Evolutionary conservation across 2,329 filamentous ascomycete species (phyloP).

Genomic region (Ramularia endophylla): DNA sequence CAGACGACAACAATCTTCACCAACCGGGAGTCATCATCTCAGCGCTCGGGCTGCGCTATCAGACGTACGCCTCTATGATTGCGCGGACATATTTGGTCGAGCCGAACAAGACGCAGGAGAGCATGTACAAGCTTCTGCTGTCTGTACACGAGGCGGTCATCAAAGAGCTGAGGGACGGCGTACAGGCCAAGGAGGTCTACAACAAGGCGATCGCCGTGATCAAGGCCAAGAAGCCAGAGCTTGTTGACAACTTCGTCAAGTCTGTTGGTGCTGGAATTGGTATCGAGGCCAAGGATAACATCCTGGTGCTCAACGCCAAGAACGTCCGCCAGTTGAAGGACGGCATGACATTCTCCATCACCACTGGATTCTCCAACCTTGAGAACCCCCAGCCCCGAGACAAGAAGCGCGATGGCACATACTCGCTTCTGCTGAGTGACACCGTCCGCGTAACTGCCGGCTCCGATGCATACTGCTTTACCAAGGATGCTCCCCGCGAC

Average conservation of each 20-base stretch:
- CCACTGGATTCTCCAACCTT: conserved; percentile 83
- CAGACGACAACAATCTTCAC: conserved; percentile 75
- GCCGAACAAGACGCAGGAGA: conserved; percentile 92
- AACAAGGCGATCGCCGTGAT: conserved; percentile 75
- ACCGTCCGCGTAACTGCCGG: conserved; percentile 76
- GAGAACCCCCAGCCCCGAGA: conserved; percentile 82
- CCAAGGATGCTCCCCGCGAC: conserved; percentile 83
- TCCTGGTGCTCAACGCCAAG: conserved; percentile 80
- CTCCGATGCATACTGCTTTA: conserved; percentile 79
- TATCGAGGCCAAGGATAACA: conserved; percentile 80
- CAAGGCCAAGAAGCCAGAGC: conserved; percentile 84
- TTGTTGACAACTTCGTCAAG: conserved; percentile 92
- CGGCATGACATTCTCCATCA: conserved; percentile 92
- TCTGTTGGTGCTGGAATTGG: conserved; percentile 89
- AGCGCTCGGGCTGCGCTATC: conserved; percentile 86
- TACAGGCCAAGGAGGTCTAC: conserved; percentile 83
- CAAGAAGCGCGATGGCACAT: conserved; percentile 73
- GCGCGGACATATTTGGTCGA: conserved; percentile 94
- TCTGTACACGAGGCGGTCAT: conserved; percentile 83
- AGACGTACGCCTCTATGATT: conserved; percentile 89
- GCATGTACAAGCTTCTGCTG: conserved; percentile 83
- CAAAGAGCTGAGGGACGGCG: conserved; percentile 84
- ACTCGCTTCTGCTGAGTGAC: conserved; percentile 86
- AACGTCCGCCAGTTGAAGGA: conserved; percentile 79
- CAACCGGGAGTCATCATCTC: conserved; percentile 83